Evolutionary conservation across 1,139 yeast species (phyloP), one percentile per base, ranked within the genome.

Genomic region (Candida neerlandica): DNA sequence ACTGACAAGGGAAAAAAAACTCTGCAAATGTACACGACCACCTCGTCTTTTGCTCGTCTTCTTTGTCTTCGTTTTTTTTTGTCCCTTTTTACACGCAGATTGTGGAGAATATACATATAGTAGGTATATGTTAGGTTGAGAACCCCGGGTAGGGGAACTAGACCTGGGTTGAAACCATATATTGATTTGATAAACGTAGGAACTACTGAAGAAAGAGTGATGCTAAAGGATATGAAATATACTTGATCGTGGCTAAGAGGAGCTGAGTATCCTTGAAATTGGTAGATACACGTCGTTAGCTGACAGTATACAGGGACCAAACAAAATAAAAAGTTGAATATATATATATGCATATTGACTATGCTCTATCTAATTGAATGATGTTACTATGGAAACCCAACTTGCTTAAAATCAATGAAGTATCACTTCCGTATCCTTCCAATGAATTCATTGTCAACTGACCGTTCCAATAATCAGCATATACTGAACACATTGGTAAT

Each of bases 401-500:
- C 61, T 90, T 88, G 32, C 91, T 86, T 53, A 92, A 73, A 23
- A 86, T 82, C 61, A 94, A 70, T 53, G 86, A 86, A 0, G 95
- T 91, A 63, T 92, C 99, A 44, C 95, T 83, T 3, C 99, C 98
- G 59, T 86, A 89, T 1, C 97, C 97, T 55, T 89, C 94, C 44
- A 92, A 71, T 1, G 96, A 86, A 59, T 86, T 87, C 78, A 92
- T 81, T 57, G 83, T 86, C 46, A 92, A 69, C 47, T 85, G 86
- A 4, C 98, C 97, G 59, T 91, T 94, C 98, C 98, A 92, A 66
- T 92, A 92, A 59, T 92, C 97, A 0, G 96, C 92, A 63, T 92
- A 92, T 0, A 92, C 89, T 56, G 88, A 84, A 60, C 96, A 86
- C 85, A 92, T 83, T 0, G 98, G 97, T 51, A 92, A 73, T 0